These are phyloP conservation scores for Nemania serpens DNA, from an alignment of 2,329 filamentous ascomycete species.

Conservation along the genomic window DNA sequence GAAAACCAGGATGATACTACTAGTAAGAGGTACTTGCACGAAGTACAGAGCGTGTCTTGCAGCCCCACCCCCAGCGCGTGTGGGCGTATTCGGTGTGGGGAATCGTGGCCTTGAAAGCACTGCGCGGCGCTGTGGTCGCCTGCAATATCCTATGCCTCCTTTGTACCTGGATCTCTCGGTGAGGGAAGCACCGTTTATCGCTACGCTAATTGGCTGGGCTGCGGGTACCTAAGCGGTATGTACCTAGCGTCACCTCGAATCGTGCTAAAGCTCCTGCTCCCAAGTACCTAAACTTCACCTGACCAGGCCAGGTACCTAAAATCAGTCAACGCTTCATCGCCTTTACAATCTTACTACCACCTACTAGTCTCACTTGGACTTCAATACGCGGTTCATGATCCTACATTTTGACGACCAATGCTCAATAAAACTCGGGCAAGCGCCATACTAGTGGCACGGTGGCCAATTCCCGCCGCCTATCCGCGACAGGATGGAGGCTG, in stretches of 20 bases:
- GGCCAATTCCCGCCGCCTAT: background rate
- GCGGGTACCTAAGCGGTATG: no score
- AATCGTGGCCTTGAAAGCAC: background rate
- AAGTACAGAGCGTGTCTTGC: background rate
- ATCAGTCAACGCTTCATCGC: no score
- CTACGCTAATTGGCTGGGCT: no score
- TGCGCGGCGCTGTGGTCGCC: background rate
- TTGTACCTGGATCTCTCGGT: no score
- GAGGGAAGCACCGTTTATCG: no score
- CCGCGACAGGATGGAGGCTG: constrained; percentile 41
- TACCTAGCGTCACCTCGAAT: no score
- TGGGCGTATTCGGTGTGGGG: constrained; percentile 20
- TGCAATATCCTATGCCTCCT: no score
- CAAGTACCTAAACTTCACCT: no score
- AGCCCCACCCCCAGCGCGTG: constrained; percentile 19
- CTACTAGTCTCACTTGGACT: background rate
- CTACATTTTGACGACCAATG: background rate
- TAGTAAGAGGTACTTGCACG: no score
- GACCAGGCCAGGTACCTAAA: no score
- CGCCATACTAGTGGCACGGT: background rate
- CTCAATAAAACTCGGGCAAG: background rate
- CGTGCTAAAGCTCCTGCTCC: no score
- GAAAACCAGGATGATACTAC: background rate
- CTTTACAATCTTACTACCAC: background rate
- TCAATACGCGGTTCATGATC: background rate